phyloP scores from a whole-genome alignment of 768 basidiomycete species.

The Leucogyrophana mollusca region DNA sequence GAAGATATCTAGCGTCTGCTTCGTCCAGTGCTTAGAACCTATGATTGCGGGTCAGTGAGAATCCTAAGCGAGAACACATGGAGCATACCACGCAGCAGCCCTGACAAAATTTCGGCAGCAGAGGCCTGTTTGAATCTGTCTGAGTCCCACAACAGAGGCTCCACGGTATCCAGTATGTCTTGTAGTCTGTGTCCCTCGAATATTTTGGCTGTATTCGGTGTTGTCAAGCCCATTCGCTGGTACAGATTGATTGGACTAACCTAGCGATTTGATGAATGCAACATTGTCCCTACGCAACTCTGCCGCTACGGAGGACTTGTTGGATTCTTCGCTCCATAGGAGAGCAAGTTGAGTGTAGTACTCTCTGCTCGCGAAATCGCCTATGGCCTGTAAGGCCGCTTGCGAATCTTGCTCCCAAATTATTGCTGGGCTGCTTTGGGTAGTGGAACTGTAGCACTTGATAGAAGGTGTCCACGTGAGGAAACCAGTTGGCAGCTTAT shows the following conservation, averaged over 20 bases:
- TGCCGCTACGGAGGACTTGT: conserved; percentile 45
- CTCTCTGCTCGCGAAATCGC: conserved; percentile 40
- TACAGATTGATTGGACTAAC: conserved; percentile 31
- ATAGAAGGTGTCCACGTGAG: conserved; percentile 66
- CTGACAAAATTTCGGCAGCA: conserved; percentile 70
- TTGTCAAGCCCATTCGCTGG: no score
- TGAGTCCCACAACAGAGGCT: conserved; percentile 57
- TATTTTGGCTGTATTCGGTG: conserved; percentile 61
- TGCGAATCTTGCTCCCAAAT: conserved; percentile 56
- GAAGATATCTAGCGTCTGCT: conserved; percentile 45
- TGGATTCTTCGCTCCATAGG: conserved; percentile 83
- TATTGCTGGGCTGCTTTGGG: conserved; percentile 36
- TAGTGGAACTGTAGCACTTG: conserved; percentile 53
- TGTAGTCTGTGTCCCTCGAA: conserved; percentile 55
- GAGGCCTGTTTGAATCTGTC: conserved; percentile 89
- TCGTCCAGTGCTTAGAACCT: conserved; percentile 88
- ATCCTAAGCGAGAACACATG: background rate
- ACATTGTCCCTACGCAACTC: conserved; percentile 59
- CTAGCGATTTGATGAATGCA: conserved; percentile 47
- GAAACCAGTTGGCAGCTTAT: conserved; percentile 79
- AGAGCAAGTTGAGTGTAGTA: conserved; percentile 62
- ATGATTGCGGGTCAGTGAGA: conserved; percentile 3
- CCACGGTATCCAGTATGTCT: conserved; percentile 51
- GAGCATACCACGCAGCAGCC: conserved; percentile 66
- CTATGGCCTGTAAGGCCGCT: conserved; percentile 51